Base-by-base conservation (phyloP, 106 monocot species). In the Allium cepa region DNA sequence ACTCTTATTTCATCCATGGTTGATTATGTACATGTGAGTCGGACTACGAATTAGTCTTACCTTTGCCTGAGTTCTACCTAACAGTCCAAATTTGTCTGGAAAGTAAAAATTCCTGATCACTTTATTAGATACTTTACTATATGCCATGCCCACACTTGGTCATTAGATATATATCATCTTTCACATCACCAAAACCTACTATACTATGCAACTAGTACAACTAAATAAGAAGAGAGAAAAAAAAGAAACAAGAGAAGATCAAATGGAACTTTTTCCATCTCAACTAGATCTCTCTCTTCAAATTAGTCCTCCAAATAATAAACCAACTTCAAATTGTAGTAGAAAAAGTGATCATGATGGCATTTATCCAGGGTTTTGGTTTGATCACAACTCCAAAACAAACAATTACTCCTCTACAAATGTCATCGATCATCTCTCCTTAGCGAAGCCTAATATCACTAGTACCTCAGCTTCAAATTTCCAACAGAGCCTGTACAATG, bases 251-350 rank as follows among this genome's bases (percentile, higher is more conserved):
- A n/a, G 10, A 26, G 22, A 56, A 53, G 52, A 26, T 53, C 67
- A 8, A 9, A 88, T 88, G 88, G 88, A 88, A 71, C 71, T 88
- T 4, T 88, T 84, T 62, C 79, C 84, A 3, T 79, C 74, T 10
- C 88, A 88, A 53, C 88, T 81, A 11, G 88, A 88, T 67, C 66
- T 88, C 11, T 81, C 84, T 3, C 77, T 88, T n/a, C 88, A 88
- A 50, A 84, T 88, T 50, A 88, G 88, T 66, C 79, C 84, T 7
- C 81, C 88, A 27, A 74, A 50, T 66, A 79, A 50, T 18, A 63
- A 5, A 36, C 36, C 5, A 36, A 36, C 36, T 36, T 36, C 36
- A 3, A 36, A 5, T 36, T 3, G 36, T 36, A 36, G 75, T 22
- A 64, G 47, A 59, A 71, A 16, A 12, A 51, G 64, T 48, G 9